Evolutionary conservation across 208 protist species (phyloP).

Genomic region (Jaenimonas drosophilae): DNA sequence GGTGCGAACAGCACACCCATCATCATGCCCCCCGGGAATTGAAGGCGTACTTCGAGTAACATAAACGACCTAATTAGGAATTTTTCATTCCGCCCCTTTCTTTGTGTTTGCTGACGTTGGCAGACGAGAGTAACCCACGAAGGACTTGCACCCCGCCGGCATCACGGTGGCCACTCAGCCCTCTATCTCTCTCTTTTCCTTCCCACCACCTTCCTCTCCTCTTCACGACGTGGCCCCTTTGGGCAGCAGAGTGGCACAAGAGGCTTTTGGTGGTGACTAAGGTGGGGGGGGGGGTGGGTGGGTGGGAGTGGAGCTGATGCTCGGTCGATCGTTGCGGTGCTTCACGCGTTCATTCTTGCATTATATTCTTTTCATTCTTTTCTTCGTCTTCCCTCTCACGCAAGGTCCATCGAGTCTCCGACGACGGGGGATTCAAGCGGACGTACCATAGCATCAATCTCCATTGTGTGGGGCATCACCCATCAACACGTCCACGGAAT

Average conservation of each 20-base stretch:
- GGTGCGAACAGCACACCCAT: neutral
- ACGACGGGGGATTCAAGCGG: neutral
- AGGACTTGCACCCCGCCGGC: too few species aligned
- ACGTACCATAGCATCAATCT: neutral
- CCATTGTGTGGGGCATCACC: too few species aligned
- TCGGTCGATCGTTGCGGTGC: neutral
- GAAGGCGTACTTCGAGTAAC: neutral
- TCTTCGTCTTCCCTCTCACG: neutral
- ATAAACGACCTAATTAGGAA: neutral
- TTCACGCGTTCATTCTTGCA: neutral
- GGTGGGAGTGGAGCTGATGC: too few species aligned
- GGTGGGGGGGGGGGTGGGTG: too few species aligned
- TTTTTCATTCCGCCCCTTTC: conserved; percentile 1
- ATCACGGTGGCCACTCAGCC: too few species aligned
- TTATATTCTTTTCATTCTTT: conserved; percentile 1
- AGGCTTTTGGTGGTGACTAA: too few species aligned
- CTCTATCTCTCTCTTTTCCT: conserved; percentile 8
- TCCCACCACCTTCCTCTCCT: conserved; percentile 2
- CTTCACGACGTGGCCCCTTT: neutral
- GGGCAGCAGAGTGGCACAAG: too few species aligned
- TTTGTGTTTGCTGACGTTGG: neutral
- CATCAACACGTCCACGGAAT: too few species aligned
- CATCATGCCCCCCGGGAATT: neutral
- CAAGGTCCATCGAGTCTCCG: neutral
- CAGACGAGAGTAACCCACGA: too few species aligned